These are phyloP conservation scores for Lactarius trivialis DNA, from an alignment of 768 basidiomycete species.

Conservation along the genomic window DNA sequence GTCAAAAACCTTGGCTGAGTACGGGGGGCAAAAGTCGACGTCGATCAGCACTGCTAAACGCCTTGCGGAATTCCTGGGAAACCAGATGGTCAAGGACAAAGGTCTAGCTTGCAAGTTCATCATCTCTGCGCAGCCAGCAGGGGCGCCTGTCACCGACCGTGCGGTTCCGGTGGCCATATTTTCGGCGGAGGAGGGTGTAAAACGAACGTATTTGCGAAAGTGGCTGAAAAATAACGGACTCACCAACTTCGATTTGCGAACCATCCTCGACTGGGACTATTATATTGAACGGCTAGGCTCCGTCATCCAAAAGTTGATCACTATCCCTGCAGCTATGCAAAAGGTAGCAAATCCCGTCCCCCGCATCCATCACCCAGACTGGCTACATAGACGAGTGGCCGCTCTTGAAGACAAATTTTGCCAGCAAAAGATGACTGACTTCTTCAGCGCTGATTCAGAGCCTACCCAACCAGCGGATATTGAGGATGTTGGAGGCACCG, in stretches of 20 bases:
- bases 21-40: constrained; percentile 94
- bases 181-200: constrained; percentile 88
- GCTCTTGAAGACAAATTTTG: constrained; percentile 93
- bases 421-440: constrained; percentile 95
- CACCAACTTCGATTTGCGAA: constrained; percentile 81
- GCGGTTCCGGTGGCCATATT: constrained; percentile 98
- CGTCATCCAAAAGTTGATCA: constrained; percentile 98
- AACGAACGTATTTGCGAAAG: constrained; percentile 83
- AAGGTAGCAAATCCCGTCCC: constrained; percentile 96
- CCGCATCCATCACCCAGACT: constrained; percentile 93
- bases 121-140: constrained; percentile 88
- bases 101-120: constrained; percentile 98
- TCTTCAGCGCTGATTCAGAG: constrained; percentile 52
- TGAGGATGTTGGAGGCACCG: constrained; percentile 45
- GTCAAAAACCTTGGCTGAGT: constrained; percentile 94
- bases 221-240: constrained; percentile 95
- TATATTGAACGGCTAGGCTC: constrained; percentile 97
- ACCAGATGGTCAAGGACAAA: constrained; percentile 99
- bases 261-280: constrained; percentile 96
- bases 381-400: constrained; percentile 88
- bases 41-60: constrained; percentile 95
- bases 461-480: constrained; percentile 38
- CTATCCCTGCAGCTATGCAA: constrained; percentile 98
- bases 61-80: constrained; percentile 92
- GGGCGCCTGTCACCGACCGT: constrained; percentile 94